Conservation (phyloP, 2,329 filamentous ascomycete species). For the Fusarium newnesense region DNA sequence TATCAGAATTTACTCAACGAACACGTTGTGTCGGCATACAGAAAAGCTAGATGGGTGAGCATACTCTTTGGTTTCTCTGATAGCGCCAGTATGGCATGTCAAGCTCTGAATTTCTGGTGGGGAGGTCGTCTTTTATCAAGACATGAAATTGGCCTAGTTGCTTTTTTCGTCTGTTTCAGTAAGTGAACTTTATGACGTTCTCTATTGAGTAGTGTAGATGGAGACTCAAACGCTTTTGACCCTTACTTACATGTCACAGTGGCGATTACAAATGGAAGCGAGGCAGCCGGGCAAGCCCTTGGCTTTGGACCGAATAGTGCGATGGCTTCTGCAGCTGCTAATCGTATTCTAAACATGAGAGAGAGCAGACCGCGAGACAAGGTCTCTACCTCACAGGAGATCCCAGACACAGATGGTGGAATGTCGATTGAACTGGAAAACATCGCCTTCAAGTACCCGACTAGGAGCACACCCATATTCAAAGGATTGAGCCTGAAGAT, state of each 20-base stretch:
- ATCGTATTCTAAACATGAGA: conserved; percentile 66
- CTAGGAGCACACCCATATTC: conserved; percentile 66
- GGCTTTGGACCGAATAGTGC: conserved; percentile 73
- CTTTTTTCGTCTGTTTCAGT: conserved; percentile 68
- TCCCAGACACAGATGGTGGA: conserved; percentile 59
- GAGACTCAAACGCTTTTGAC: neutral
- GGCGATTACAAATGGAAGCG: conserved; percentile 70
- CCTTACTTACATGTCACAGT: conserved; percentile 44
- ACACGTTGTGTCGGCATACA: conserved; percentile 69
- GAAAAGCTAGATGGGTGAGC: conserved; percentile 70
- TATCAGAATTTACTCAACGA: conserved; percentile 68
- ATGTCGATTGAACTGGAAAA: conserved; percentile 67
- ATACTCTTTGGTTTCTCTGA: conserved; percentile 76
- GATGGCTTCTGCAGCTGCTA: conserved; percentile 67
- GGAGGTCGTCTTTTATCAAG: conserved; percentile 67
- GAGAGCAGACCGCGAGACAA: conserved; percentile 53
- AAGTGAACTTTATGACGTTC: neutral
- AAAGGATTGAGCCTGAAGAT: conserved; percentile 71
- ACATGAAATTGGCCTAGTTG: conserved; percentile 58
- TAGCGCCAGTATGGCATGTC: conserved; percentile 69
- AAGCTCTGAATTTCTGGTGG: conserved; percentile 75
- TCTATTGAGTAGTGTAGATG: neutral
- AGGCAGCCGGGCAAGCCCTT: conserved; percentile 60
- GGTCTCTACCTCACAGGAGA: conserved; percentile 46
- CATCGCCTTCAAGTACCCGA: conserved; percentile 70